These are phyloP conservation scores for Phialophora tarda DNA, from an alignment of 2,329 filamentous ascomycete genomes.

Conservation along the genomic window DNA sequence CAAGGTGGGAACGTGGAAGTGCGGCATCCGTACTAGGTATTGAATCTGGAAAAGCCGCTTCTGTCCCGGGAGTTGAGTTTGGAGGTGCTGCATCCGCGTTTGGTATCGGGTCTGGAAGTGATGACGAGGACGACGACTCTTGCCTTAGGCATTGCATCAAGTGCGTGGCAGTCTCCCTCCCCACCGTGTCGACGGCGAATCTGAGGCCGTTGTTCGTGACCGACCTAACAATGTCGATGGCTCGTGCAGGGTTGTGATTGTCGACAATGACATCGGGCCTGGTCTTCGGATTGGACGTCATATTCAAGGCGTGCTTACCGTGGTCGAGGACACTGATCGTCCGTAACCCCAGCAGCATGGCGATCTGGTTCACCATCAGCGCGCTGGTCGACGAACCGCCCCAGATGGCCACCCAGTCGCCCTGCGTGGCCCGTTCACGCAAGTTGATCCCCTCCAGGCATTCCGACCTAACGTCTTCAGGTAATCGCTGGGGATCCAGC, in stretches of 20 bases:
- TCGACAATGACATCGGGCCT: constrained; percentile 68
- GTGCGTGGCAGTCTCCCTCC: constrained; percentile 65
- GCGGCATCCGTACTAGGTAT: neutral
- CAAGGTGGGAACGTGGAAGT: constrained; percentile 59
- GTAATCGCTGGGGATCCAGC: constrained; percentile 57
- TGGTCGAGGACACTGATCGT: constrained; percentile 71
- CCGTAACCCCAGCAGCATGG: constrained; percentile 67
- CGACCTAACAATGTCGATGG: constrained; percentile 66
- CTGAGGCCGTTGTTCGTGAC: constrained; percentile 63
- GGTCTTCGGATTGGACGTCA: constrained; percentile 19
- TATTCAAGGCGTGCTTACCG: constrained; percentile 63
- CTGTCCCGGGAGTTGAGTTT: neutral
- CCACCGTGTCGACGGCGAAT: constrained; percentile 72
- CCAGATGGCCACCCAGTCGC: constrained; percentile 77
- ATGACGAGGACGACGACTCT: constrained; percentile 20
- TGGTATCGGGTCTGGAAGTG: neutral
- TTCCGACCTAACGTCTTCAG: constrained; percentile 67
- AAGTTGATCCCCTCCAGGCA: constrained; percentile 62
- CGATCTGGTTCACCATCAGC: constrained; percentile 69
- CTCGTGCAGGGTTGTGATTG: constrained; percentile 68
- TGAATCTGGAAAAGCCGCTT: neutral
- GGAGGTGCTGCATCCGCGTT: neutral
- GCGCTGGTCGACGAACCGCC: constrained; percentile 76
- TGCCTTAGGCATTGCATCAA: constrained; percentile 60
- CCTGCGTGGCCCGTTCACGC: constrained; percentile 60